A percentile compares a stretch with the other conserved stretches of the same genome.
These are phyloP conservation scores for Zymoseptoria pseudotritici DNA, from an alignment of 2,329 filamentous ascomycete genomes.

Conservation along the genomic window DNA sequence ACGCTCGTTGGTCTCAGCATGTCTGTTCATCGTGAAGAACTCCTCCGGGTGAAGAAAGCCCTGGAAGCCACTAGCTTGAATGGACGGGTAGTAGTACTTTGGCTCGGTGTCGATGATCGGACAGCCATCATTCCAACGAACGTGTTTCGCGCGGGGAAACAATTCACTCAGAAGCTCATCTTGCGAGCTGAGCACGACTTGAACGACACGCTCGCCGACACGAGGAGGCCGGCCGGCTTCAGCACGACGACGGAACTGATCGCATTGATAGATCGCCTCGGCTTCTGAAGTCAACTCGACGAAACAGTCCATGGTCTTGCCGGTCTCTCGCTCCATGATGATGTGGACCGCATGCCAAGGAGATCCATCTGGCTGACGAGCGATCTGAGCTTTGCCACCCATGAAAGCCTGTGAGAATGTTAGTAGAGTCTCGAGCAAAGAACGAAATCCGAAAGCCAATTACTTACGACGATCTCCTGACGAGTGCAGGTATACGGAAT, in stretches of 20 bases:
- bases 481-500: conserved; percentile 47
- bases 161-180: conserved; percentile 44
- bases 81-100: conserved; percentile 41
- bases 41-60: conserved; percentile 48
- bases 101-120: conserved; percentile 26
- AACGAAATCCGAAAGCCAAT: neutral
- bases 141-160: conserved; percentile 46
- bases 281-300: conserved; percentile 37
- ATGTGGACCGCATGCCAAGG: conserved; percentile 46
- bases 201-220: conserved; percentile 42
- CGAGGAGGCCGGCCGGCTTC: conserved; percentile 34
- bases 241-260: conserved; percentile 32
- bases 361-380: conserved; percentile 39
- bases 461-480: conserved; percentile 36
- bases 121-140: conserved; percentile 38
- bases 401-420: conserved; percentile 31
- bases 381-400: conserved; percentile 37
- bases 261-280: conserved; percentile 35
- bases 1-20: conserved; percentile 43
- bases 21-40: conserved; percentile 38
- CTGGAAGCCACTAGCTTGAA: conserved; percentile 42
- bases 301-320: conserved; percentile 49
- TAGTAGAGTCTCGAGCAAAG: neutral
- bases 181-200: conserved; percentile 40
- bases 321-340: conserved; percentile 51